A percentile compares a stretch with the other conserved stretches of the same genome.
These are phyloP conservation scores for Globisporangium cylindrosporum DNA, from an alignment of 352 stramenopile species.

Conservation along the genomic window DNA sequence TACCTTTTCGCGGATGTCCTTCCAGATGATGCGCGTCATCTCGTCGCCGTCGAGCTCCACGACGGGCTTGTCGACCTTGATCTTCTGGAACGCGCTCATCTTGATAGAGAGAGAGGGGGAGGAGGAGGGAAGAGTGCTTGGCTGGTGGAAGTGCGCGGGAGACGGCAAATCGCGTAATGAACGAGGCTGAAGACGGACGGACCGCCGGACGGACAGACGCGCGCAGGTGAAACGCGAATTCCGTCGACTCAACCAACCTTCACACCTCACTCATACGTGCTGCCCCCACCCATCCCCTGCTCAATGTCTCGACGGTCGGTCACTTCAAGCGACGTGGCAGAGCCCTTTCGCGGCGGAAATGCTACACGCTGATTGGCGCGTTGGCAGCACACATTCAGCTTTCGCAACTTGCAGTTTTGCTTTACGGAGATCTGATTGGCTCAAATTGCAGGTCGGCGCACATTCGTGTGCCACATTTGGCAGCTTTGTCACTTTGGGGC, in stretches of 20 bases:
- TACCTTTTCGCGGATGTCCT: constrained; percentile 58
- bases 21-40: constrained; percentile 82
- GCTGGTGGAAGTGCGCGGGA: constrained; percentile 4
- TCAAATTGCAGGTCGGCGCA: too few relatives aligned
- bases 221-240: neutral
- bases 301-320: neutral
- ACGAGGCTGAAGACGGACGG: neutral
- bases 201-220: neutral
- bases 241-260: constrained; percentile 12
- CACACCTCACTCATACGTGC: too few relatives aligned
- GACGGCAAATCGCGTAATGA: constrained; percentile 14
- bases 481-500: too few relatives aligned
- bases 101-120: neutral
- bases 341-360: neutral
- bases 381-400: neutral
- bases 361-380: constrained; percentile 4
- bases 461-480: too few relatives aligned
- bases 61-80: constrained; percentile 72
- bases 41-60: constrained; percentile 88
- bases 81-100: constrained; percentile 50
- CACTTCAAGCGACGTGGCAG: constrained; percentile 8
- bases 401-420: too few relatives aligned
- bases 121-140: neutral
- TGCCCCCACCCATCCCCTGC: too few relatives aligned
- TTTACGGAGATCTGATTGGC: too few relatives aligned